These are phyloP conservation scores for Chenopodium quinoa DNA, from an alignment of 148 eudicot genomes.

Conservation along the genomic window DNA sequence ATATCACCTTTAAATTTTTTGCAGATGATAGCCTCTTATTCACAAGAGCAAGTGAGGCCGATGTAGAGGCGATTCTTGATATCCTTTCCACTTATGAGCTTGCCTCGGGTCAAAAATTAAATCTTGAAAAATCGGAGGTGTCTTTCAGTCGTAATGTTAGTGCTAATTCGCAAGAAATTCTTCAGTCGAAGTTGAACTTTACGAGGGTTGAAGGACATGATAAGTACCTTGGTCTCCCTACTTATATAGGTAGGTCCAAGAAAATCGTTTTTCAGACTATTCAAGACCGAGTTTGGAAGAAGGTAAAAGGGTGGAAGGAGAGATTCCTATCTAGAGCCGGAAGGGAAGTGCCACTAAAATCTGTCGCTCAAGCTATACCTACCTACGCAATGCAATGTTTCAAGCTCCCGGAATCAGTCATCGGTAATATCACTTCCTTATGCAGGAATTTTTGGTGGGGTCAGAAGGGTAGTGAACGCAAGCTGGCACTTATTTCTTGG, in stretches of 20 bases:
- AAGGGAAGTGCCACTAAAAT: background rate
- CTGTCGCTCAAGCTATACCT: background rate
- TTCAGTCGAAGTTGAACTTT: background rate
- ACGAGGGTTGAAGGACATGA: background rate
- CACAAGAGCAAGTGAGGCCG: background rate
- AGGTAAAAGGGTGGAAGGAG: background rate
- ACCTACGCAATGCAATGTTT: too few relatives aligned
- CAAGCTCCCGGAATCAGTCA: too few relatives aligned
- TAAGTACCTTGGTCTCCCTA: background rate
- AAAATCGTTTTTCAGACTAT: background rate
- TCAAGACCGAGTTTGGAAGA: background rate
- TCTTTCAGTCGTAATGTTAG: background rate
- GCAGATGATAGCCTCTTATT: background rate
- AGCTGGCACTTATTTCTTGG: too few relatives aligned
- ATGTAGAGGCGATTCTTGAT: background rate
- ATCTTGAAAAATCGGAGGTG: background rate
- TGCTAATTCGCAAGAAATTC: background rate
- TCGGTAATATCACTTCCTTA: too few relatives aligned
- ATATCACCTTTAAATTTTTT: background rate
- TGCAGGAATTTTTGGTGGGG: too few relatives aligned
- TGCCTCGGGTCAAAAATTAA: background rate
- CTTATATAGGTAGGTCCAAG: background rate
- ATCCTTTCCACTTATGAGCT: background rate
- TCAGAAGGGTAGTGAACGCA: too few relatives aligned
- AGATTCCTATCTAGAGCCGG: background rate